Conservation (phyloP, 2,329 filamentous ascomycete genomes). For the Claviceps quebecensis region DNA sequence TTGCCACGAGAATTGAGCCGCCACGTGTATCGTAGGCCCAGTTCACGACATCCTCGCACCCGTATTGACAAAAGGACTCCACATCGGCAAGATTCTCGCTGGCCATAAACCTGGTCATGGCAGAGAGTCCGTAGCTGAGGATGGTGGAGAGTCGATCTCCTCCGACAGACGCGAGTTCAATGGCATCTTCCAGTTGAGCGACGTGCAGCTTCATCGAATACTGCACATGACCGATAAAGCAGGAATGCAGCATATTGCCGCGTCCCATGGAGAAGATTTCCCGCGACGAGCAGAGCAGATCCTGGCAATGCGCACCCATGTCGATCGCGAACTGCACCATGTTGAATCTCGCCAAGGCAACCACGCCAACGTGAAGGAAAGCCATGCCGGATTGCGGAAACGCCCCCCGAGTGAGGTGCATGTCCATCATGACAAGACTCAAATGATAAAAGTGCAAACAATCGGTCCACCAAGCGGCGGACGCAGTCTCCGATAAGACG, state of each 20-base stretch:
- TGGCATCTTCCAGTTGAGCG: conserved; percentile 46
- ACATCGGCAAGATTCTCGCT: conserved; percentile 56
- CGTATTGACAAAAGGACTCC: conserved; percentile 55
- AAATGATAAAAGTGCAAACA: conserved; percentile 59
- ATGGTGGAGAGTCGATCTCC: conserved; percentile 62
- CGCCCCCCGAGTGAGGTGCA: conserved; percentile 48
- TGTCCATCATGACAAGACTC: conserved; percentile 49
- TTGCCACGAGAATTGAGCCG: conserved; percentile 51
- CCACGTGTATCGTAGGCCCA: conserved; percentile 61
- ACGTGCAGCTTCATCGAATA: conserved; percentile 45
- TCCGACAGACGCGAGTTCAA: conserved; percentile 51
- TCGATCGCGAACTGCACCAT: conserved; percentile 55
- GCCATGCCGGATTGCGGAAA: conserved; percentile 57
- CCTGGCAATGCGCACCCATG: conserved; percentile 47
- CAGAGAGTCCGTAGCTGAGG: conserved; percentile 54
- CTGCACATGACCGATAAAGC: conserved; percentile 58
- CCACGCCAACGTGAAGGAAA: conserved; percentile 54
- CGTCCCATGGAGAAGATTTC: conserved; percentile 54
- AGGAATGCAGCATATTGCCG: conserved; percentile 53
- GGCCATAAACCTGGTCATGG: conserved; percentile 53
- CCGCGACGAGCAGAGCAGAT: conserved; percentile 47
- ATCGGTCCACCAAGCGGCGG: conserved; percentile 62
- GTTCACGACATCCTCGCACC: conserved; percentile 58
- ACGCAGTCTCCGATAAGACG: conserved; percentile 55
- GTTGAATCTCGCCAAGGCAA: conserved; percentile 55